These are phyloP conservation scores for Sugiyamaella neomexicana DNA, from an alignment of 1,139 yeast genomes.

Conservation along the genomic window DNA sequence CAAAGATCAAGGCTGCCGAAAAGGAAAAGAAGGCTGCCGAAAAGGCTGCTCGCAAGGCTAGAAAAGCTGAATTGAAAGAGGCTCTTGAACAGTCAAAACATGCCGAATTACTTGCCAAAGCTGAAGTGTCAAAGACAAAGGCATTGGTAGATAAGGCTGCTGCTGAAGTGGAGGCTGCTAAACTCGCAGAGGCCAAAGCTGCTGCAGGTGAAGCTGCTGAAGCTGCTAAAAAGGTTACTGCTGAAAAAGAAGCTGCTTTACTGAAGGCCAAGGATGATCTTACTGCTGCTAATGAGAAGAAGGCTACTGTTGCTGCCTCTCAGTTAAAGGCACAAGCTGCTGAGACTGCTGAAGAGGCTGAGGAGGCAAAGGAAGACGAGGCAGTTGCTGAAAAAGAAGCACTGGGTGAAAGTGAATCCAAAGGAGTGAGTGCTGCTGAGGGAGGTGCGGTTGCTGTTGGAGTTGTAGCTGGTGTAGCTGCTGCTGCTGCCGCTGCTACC, in stretches of 20 bases:
- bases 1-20: slow-evolving; percentile 24
- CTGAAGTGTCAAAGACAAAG: slow-evolving; percentile 32
- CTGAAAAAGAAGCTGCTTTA: slow-evolving; percentile 20
- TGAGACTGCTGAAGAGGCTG: slow-evolving; percentile 10
- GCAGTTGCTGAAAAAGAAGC: slow-evolving; percentile 8
- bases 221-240: slow-evolving; percentile 18
- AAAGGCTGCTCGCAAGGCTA: slow-evolving; percentile 25
- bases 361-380: slow-evolving; percentile 17
- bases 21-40: slow-evolving; percentile 25
- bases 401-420: no score
- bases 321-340: slow-evolving; percentile 45
- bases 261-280: slow-evolving; percentile 18
- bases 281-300: slow-evolving; percentile 40
- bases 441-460: slow-evolving; percentile 11
- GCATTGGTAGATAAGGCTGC: slow-evolving; percentile 31
- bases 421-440: no score
- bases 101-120: slow-evolving; percentile 33
- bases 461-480: slow-evolving; percentile 15
- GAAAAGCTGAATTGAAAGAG: slow-evolving; percentile 27
- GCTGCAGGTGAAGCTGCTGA: slow-evolving; percentile 18
- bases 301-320: slow-evolving; percentile 41
- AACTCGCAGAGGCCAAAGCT: slow-evolving; percentile 28
- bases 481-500: slow-evolving; percentile 12
- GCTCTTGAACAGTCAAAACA: slow-evolving; percentile 33
- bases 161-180: slow-evolving; percentile 36